phyloP scores from a whole-genome alignment of 192 early-diverging fungal species.

The Coemansia erecta region DNA sequence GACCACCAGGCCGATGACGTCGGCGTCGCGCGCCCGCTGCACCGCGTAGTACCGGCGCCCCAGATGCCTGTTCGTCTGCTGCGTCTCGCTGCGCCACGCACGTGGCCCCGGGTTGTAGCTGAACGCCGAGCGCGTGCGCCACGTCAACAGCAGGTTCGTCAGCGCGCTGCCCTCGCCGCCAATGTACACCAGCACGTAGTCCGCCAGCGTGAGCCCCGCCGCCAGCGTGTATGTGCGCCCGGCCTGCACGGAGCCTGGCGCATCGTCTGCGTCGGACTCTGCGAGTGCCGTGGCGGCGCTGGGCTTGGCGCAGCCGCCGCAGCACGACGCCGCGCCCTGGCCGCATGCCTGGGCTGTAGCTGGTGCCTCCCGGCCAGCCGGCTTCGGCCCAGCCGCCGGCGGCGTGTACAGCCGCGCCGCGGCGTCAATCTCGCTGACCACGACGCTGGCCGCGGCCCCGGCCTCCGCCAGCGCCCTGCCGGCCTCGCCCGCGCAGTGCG shows the following conservation, averaged over 20 bases:
- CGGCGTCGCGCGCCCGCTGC: constrained; percentile 89
- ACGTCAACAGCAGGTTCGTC: constrained; percentile 84
- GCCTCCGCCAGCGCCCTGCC: background rate
- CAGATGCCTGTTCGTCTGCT: constrained; percentile 58
- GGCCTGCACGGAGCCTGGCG: constrained; percentile 10
- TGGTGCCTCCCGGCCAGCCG: no score
- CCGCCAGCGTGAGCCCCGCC: constrained; percentile 46
- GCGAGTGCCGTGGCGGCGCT: background rate
- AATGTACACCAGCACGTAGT: constrained; percentile 79
- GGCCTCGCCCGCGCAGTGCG: constrained; percentile 56
- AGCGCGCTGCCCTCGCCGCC: constrained; percentile 79
- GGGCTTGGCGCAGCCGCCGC: background rate
- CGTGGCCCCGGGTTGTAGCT: constrained; percentile 68
- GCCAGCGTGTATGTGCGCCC: constrained; percentile 61
- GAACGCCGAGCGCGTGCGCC: constrained; percentile 54
- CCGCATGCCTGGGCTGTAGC: no score
- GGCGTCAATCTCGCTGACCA: constrained; percentile 7
- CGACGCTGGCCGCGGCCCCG: background rate
- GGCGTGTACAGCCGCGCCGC: constrained; percentile 15
- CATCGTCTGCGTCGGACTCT: background rate
- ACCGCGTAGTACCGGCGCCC: constrained; percentile 77
- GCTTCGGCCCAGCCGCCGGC: background rate
- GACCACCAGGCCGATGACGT: constrained; percentile 91
- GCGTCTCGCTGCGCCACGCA: constrained; percentile 56
- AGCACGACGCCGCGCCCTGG: background rate